Base-by-base conservation (phyloP, 768 basidiomycete genomes). In the Piloderma croceum region DNA sequence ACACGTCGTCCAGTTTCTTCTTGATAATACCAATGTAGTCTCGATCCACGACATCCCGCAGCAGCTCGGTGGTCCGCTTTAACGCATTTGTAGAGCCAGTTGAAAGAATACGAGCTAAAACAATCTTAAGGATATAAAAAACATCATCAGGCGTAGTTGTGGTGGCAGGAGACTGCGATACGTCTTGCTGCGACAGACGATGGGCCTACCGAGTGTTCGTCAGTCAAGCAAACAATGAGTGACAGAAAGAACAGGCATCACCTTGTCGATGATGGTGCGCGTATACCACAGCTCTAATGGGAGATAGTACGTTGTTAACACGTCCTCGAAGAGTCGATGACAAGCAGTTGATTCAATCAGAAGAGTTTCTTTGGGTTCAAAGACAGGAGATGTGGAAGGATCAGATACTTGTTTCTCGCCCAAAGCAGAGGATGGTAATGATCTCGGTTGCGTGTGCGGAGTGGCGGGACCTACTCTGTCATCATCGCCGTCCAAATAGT, bases 211-310 rank as follows among this genome's bases (percentile, higher is more conserved):
- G 12, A 7, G 11, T 19, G 13, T 18, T 5, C 19, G 21, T 24
- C 19, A 4, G 15, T 39, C 38, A 6, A 40, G 27, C 27, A 12
- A 13, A 22, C 36, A 2, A 33, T 32, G 15, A 12, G 1, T 12
- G 21, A 7, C 1, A n/a, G 5, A n/a, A 24, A 11, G 18, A 6
- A 5, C 3, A 7, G 18, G 12, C 65, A 17, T n/a, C 43, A 87
- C 93, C 72, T 93, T 96, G 56, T 94, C 90, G 35, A 96, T 82
- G 46, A 81, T 83, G 13, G 76, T 79, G 11, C 86, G 77, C 7
- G 81, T 75, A 62, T 94, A 98, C 93, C 93, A 98, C 4, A 83
- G 63, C 56, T 99, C 96, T 41, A 98, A 67, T 3, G 93, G 91
- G 23, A 81, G 71, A 53, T 97, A 98, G 52, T 88, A 94, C 7